Conservation (phyloP, 2,329 filamentous ascomycete genomes). For the Talaromyces albobiverticillius region DNA sequence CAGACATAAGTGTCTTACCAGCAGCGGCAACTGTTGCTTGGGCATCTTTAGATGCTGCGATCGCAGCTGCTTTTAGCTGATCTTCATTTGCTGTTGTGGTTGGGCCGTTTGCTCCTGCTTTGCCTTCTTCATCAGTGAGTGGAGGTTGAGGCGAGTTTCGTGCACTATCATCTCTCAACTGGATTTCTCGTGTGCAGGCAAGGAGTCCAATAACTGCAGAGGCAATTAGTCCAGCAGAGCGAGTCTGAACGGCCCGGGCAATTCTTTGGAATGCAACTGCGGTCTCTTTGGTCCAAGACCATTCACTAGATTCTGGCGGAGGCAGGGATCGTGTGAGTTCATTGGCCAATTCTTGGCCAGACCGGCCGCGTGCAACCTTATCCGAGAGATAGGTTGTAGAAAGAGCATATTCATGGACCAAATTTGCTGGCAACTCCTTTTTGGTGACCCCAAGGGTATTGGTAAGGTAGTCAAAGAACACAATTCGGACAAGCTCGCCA, state of each 20-base stretch:
- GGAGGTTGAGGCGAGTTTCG: conserved; percentile 32
- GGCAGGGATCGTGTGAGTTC: conserved; percentile 54
- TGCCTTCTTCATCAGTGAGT: conserved; percentile 24
- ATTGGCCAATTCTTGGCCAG: conserved; percentile 49
- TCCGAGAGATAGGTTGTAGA: conserved; percentile 72
- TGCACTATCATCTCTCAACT: conserved; percentile 39
- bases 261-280: conserved; percentile 63
- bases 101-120: no score
- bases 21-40: conserved; percentile 1
- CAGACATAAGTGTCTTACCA: conserved; percentile 1
- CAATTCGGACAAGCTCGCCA: conserved; percentile 70
- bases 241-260: conserved; percentile 66
- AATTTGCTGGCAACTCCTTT: conserved; percentile 50
- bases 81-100: conserved; percentile 12
- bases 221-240: conserved; percentile 71
- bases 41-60: neutral
- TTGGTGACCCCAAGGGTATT: conserved; percentile 38
- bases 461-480: conserved; percentile 64
- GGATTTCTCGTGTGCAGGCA: conserved; percentile 65
- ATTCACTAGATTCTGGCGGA: conserved; percentile 45
- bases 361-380: conserved; percentile 55
- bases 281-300: conserved; percentile 61
- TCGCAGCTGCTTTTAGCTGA: conserved; percentile 15
- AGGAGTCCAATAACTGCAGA: conserved; percentile 70
- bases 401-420: conserved; percentile 61